Percentiles rank a stretch among this genome's conserved stretches.
Evolutionary conservation across 805 yeast genomes (phyloP).

Genomic region (Teunomyces panamensis): DNA sequence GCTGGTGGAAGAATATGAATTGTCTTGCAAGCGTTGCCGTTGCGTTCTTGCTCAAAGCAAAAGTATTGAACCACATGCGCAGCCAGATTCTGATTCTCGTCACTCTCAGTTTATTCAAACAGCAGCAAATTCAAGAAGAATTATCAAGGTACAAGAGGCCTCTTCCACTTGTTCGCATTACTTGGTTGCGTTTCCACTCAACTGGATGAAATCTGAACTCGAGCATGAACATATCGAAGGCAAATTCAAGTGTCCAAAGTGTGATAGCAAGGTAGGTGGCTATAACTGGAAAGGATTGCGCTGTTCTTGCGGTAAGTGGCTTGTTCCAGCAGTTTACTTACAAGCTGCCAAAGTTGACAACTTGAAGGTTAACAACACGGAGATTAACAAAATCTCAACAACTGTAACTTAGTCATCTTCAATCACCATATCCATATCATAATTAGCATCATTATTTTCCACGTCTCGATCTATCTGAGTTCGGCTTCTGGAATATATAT

Average conservation of each 20-base stretch:
- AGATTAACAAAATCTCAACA: background rate
- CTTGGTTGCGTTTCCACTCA: conserved; percentile 76
- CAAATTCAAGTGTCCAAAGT: conserved; percentile 78
- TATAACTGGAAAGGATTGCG: conserved; percentile 93
- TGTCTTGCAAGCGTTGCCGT: conserved; percentile 85
- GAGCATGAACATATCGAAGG: conserved; percentile 80
- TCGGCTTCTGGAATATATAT: background rate
- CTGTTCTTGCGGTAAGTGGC: conserved; percentile 95
- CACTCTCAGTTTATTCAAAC: conserved; percentile 65
- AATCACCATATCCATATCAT: conserved; percentile 44
- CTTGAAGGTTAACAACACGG: background rate
- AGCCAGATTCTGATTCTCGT: conserved; percentile 62
- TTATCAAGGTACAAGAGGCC: conserved; percentile 56
- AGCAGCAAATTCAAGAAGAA: conserved; percentile 59
- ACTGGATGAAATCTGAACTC: conserved; percentile 87
- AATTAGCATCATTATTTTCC: conserved; percentile 22
- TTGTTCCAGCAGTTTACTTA: conserved; percentile 84
- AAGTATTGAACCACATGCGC: conserved; percentile 61
- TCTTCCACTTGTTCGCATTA: conserved; percentile 72
- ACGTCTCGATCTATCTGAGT: conserved; percentile 5
- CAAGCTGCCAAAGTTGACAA: conserved; percentile 76
- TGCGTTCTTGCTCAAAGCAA: conserved; percentile 60
- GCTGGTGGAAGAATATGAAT: conserved; percentile 23
- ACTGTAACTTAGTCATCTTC: conserved; percentile 21
- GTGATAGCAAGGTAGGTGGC: conserved; percentile 82